phyloP scores from a whole-genome alignment of 1,284 basidiomycete species.

The Rhodotorula sp. region DNA sequence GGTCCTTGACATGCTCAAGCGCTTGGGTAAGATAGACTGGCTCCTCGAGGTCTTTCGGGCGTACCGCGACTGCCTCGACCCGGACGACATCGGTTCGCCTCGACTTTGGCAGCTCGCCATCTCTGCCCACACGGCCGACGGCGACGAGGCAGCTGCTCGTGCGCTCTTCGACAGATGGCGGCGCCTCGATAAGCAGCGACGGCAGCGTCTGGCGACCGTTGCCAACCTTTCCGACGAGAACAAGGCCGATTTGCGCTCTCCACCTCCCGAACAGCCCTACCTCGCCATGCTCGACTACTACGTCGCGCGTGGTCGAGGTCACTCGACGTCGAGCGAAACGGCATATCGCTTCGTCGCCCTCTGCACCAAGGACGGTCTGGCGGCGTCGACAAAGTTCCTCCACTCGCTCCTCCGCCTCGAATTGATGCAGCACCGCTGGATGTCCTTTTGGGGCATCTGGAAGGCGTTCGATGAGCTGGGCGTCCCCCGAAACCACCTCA shows the following conservation, averaged over 20 bases:
- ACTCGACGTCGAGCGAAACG: constrained; percentile 18
- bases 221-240: not conserved
- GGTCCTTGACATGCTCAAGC: constrained; percentile 18
- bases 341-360: constrained; percentile 26
- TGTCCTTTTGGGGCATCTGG: constrained; percentile 37
- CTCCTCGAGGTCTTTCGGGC: constrained; percentile 22
- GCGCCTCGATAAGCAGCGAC: not conserved
- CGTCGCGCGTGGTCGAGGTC: not conserved
- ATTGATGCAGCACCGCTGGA: constrained; percentile 15
- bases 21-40: constrained; percentile 22
- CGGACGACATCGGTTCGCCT: constrained; percentile 3
- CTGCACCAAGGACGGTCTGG: constrained; percentile 11
- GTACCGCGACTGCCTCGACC: constrained; percentile 13
- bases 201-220: not conserved
- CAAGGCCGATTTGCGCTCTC: not conserved
- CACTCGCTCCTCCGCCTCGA: constrained; percentile 34
- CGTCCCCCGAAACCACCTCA: not conserved
- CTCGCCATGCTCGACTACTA: constrained; percentile 28
- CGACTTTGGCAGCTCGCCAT: constrained; percentile 23
- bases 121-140: constrained; percentile 1
- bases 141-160: constrained; percentile 7
- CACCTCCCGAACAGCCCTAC: constrained; percentile 22
- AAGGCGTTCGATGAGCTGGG: constrained; percentile 1
- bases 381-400: constrained; percentile 6
- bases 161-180: constrained; percentile 26